Evolutionary conservation across 768 basidiomycete genomes (phyloP), one percentile per base, ranked within the genome.

Genomic region (Rhodotorula kratochvilovae): DNA sequence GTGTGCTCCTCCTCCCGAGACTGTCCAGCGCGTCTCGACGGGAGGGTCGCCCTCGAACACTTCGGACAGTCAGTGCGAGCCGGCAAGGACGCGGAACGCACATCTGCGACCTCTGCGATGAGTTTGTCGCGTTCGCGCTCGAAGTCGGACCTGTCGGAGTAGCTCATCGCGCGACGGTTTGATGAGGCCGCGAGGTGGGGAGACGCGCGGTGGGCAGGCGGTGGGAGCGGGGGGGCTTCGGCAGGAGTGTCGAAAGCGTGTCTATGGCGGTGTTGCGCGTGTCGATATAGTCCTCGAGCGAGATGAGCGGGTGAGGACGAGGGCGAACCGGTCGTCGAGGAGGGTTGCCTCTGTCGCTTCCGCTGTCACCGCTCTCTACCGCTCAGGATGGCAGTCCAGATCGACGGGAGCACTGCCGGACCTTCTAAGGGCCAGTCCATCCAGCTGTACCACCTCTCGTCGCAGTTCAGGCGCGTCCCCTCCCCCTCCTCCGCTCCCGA

Each of bases 101-200:
- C 74, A 35, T 75, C 74, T 51, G 74, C 71, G 29, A 75, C 63
- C 60, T 75, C 71, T 19, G 61, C 68, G n/a, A 75, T 42, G 27
- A 75, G 71, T 4, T 62, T 59, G 53, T 67, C 68, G 29, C 74
- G 71, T 19, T 72, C 68, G 17, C 61, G 57, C 15, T 70, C 71
- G 29, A 75, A 75, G 15, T 65, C 61, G 0, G 72, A 36, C 43
- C 29, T 45, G 56, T 63, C 66, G 2, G 45, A 12, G 54, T n/a
- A 1, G 56, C 42, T 68, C 73, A 71, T 75, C 5, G 8, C 3
- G 19, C 42, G 29, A 7, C 50, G 43, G 39, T 35, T 42, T 19
- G 35, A 11, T 19, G 58, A 60, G 19, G 48, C 3, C 29, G 48
- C 15, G 54, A 46, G 46, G 7, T 5, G 57, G 29, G 35, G 27